These are phyloP conservation scores for Monosporozyma unispora DNA, from an alignment of 805 yeast species.

Conservation along the genomic window DNA sequence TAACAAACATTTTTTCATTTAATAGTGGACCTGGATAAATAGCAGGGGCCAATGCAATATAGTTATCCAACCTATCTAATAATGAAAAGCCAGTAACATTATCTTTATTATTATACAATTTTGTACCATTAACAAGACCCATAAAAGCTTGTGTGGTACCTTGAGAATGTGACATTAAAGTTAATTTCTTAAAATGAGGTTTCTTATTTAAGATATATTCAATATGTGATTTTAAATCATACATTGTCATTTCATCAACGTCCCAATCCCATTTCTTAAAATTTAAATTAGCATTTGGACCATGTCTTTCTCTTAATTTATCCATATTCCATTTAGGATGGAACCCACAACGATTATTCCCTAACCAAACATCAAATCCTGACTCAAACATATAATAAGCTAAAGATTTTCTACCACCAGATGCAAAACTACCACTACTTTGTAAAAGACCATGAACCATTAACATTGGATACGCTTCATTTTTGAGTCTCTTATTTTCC, in stretches of 20 bases:
- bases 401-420: constrained; percentile 73
- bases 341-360: constrained; percentile 85
- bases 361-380: constrained; percentile 86
- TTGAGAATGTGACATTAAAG: constrained; percentile 80
- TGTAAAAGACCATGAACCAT: constrained; percentile 82
- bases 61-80: constrained; percentile 47
- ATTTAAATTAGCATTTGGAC: constrained; percentile 11
- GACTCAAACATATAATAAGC: constrained; percentile 45
- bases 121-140: constrained; percentile 44
- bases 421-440: constrained; percentile 75
- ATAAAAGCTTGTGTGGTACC: constrained; percentile 84
- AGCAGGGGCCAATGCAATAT: constrained; percentile 83
- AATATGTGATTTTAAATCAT: constrained; percentile 68
- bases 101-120: constrained; percentile 16
- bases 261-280: constrained; percentile 86
- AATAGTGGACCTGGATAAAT: constrained; percentile 76
- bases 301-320: constrained; percentile 13
- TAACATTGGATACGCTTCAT: constrained; percentile 51
- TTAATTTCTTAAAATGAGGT: constrained; percentile 37
- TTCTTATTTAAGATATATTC: constrained; percentile 41
- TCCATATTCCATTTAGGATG: constrained; percentile 49
- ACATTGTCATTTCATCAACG: constrained; percentile 67
- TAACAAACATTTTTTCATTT: constrained; percentile 51
- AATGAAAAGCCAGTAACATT: neutral
- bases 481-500: constrained; percentile 8